Base-by-base conservation (phyloP, 805 yeast species). In the Wickerhamiella occidentalis region DNA sequence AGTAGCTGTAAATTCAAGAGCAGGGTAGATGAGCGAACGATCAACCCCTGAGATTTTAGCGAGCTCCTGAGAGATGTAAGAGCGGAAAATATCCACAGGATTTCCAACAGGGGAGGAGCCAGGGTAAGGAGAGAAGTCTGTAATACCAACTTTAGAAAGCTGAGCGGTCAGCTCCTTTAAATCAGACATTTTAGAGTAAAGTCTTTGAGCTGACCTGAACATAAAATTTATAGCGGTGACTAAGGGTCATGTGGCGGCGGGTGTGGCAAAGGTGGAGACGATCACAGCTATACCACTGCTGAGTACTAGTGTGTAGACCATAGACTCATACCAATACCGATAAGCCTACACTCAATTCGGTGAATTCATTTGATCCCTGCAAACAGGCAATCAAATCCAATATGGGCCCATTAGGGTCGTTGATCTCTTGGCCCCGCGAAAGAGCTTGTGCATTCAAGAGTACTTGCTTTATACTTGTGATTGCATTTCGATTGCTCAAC, bases 61-160 rank as follows among this genome's bases (percentile, higher is more conserved):
- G 52, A 92, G 74, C 63, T 88, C 90, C 55, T 77, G 74, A 46
- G 95, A 70, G 64, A 92, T 85, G 68, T 85, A 86, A 65, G 87
- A 84, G 72, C 97, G 83, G 72, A 86, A 78, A 19, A 87, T 71
- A 62, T 92, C 98, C 51, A 83, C 79, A 3, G 90, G 80, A 66
- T 90, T 90, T 64, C 72, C 73, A 40, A 77, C 79, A 13, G 96
- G 95, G 62, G 69, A 75, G 1, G 95, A 81, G 36, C 78, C 83
- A 0, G 66, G 63, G 53, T 53, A 51, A 1, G 59, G 43, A n/a
- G 50, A 50, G 33, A 52, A 48, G 26, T 49, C 55, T 21, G 40
- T 18, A 21, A 58, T 52, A 15, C 61, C 61, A 17, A 58, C 57
- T 41, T 53, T 52, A 19, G 51, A 25, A 12, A 58, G 54, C 45